Evolutionary conservation across 208 protist genomes (phyloP), one percentile per base, ranked within the genome.

Genomic region (Leishmania braziliensis): DNA sequence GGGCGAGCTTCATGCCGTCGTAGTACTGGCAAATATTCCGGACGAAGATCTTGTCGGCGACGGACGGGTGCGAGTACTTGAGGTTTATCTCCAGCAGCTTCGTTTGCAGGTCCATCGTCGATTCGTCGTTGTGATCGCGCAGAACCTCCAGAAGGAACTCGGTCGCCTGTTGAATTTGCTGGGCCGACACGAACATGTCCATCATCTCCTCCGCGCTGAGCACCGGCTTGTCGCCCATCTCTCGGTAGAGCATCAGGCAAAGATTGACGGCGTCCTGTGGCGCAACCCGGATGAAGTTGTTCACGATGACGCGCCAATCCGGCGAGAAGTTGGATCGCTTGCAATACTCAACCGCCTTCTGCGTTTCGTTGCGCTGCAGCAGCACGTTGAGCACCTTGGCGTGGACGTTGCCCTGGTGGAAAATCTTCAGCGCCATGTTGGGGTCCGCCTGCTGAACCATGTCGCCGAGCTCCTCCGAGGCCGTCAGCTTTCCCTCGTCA

Each of bases 81-180:
- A 99, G 88, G 88, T 99, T 99, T 81, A 99, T 99, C 91, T 99
- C 99, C 14, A 99, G 92, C 58, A 99, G 92, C 79, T 99, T 99
- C 14, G 99, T 99, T 92, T 99, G 99, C 9, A 99, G 93, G 50
- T 96, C 94, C 43, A 88, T 90, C 20, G 92, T 99, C 68, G 96
- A 92, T 84, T 98, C 97, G 71, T 93, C 90, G 83, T 90, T 92
- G 87, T 99, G 92, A 56, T 87, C 86, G 79, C 97, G 98, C 51
- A 99, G 91, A 20, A 99, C 95, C 62, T 99, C 99, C 51, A 99
- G 90, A 43, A 99, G 88, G 86, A 99, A 99, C 58, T 96, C 91
- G 8, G 99, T 99, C 26, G 97, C 98, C 84, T 99, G 96, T 85
- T 99, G 97, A 70, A 99, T 94, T 74, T 98, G 93, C 86, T 99